Evolutionary conservation across 106 monocot genomes (phyloP).

Genomic region (Allium fistulosum): DNA sequence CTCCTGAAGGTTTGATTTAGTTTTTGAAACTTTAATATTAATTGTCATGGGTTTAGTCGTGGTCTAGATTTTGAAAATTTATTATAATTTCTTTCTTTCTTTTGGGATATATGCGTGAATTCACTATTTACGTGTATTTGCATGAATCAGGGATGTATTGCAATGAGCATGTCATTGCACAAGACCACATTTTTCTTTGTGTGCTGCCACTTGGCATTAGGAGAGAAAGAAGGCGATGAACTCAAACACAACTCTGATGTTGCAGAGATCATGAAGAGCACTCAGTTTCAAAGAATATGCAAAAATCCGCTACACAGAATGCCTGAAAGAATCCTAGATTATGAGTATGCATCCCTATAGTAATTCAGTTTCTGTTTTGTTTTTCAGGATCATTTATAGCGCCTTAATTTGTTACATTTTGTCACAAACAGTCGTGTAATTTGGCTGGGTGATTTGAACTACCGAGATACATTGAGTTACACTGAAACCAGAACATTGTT

Average conservation of each 20-base stretch:
- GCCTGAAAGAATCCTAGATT: conserved; percentile 77
- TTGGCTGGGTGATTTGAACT: conserved; percentile 92
- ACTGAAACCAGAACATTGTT: conserved; percentile 44
- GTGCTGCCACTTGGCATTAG: conserved; percentile 90
- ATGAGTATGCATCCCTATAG: conserved; percentile 48
- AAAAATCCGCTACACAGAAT: conserved; percentile 42
- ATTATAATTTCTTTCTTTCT: background rate
- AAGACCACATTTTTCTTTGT: conserved; percentile 80
- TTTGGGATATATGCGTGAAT: too few relatives aligned
- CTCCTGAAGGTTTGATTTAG: background rate
- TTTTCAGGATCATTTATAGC: background rate
- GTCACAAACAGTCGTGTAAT: conserved; percentile 42
- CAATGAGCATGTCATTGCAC: conserved; percentile 86
- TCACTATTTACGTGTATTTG: too few relatives aligned
- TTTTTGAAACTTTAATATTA: background rate
- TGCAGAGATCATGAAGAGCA: conserved; percentile 78
- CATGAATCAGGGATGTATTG: conserved; percentile 74
- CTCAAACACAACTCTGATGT: conserved; percentile 84
- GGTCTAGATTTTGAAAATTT: background rate
- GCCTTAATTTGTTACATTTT: too few relatives aligned
- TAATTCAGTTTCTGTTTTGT: background rate
- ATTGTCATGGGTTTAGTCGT: background rate
- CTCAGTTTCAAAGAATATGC: conserved; percentile 75
- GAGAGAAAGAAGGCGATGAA: conserved; percentile 96
- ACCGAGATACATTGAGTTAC: conserved; percentile 66